Conservation (phyloP, 352 stramenopile genomes). For the Pythium aquatile region DNA sequence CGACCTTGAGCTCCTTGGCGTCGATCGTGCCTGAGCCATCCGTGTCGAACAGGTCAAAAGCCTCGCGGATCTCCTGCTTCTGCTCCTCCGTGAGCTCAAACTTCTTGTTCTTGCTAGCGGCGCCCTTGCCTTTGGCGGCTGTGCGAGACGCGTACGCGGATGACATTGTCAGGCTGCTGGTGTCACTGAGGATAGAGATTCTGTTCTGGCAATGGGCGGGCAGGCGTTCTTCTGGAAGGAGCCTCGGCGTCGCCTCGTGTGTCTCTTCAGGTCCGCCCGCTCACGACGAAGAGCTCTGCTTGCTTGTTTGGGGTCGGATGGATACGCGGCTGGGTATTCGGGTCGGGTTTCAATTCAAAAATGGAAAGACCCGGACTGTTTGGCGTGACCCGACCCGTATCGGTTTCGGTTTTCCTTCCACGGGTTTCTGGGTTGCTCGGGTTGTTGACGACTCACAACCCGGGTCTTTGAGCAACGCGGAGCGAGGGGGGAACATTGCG, state of each 20-base stretch:
- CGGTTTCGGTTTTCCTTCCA: conserved; percentile 11
- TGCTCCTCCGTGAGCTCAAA: conserved; percentile 92
- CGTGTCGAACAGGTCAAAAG: conserved; percentile 98
- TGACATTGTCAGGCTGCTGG: conserved; percentile 38
- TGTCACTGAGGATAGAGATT: conserved; percentile 14
- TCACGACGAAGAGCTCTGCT: not conserved
- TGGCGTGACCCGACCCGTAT: conserved; percentile 9
- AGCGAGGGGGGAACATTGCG: conserved; percentile 6
- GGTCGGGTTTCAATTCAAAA: conserved; percentile 8
- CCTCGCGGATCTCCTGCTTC: conserved; percentile 94
- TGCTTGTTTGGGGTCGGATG: not conserved
- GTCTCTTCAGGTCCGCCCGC: conserved; percentile 22
- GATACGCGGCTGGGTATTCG: not conserved
- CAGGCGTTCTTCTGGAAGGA: conserved; percentile 17
- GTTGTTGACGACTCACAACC: not conserved
- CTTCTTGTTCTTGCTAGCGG: conserved; percentile 79
- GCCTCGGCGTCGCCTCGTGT: conserved; percentile 16
- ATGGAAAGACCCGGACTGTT: conserved; percentile 11
- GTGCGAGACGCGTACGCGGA: conserved; percentile 64
- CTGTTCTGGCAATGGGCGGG: not conserved
- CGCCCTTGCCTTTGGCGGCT: conserved; percentile 64
- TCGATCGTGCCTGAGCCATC: conserved; percentile 94
- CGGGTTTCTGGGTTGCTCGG: not conserved
- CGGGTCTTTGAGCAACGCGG: conserved; percentile 2
- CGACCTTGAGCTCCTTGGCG: conserved; percentile 94